phyloP scores from a whole-genome alignment of 257 asterid species.

The Rhazya stricta region DNA sequence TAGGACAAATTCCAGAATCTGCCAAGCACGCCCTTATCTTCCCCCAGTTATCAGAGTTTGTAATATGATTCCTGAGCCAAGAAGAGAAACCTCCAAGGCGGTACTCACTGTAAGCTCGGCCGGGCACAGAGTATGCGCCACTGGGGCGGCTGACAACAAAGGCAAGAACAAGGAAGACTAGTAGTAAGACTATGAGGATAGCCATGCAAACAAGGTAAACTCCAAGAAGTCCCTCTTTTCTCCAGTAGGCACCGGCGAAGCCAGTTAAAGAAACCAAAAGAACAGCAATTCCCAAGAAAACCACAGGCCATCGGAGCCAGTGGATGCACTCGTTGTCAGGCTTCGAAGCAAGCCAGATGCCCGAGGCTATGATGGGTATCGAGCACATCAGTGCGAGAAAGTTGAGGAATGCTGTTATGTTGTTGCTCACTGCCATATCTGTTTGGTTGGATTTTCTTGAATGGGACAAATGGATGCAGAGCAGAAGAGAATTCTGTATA shows the following conservation, averaged over 20 bases:
- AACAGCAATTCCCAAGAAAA: slow-evolving; percentile 63
- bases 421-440: slow-evolving; percentile 83
- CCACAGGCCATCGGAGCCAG: slow-evolving; percentile 95
- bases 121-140: slow-evolving; percentile 62
- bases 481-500: neutral
- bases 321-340: slow-evolving; percentile 94
- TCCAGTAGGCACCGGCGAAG: slow-evolving; percentile 82
- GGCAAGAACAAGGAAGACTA: slow-evolving; percentile 64
- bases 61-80: slow-evolving; percentile 73
- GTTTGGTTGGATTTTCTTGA: neutral
- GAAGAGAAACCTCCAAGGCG: slow-evolving; percentile 61
- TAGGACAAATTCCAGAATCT: slow-evolving; percentile 56
- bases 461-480: neutral
- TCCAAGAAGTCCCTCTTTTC: slow-evolving; percentile 68
- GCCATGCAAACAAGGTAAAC: slow-evolving; percentile 80
- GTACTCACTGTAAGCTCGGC: slow-evolving; percentile 54
- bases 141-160: slow-evolving; percentile 72
- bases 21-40: slow-evolving; percentile 84
- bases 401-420: slow-evolving; percentile 73
- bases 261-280: slow-evolving; percentile 65
- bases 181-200: slow-evolving; percentile 68
- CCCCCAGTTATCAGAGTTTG: slow-evolving; percentile 57
- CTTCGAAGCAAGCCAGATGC: slow-evolving; percentile 83
- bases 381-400: slow-evolving; percentile 88
- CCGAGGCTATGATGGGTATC: slow-evolving; percentile 79